Percentiles rank a stretch among this genome's conserved stretches.
phyloP scores from a whole-genome alignment of 2,329 filamentous ascomycete genomes.

The Fusarium robinianum region DNA sequence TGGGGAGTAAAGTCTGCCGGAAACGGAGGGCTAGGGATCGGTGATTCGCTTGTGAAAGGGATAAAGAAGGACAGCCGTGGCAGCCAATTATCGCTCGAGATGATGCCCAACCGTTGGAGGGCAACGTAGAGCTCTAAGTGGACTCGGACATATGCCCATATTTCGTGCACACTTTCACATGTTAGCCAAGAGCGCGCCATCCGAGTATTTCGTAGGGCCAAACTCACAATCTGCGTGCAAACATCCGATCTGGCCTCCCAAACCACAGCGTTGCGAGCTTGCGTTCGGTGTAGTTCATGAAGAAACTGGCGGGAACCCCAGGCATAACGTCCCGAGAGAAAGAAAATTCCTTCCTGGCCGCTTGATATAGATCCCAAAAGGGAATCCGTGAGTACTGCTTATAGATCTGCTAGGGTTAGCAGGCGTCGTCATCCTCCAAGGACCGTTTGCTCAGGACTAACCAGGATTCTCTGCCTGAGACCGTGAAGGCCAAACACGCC shows the following conservation, averaged over 20 bases:
- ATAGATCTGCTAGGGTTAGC: conserved; percentile 51
- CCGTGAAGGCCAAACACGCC: conserved; percentile 58
- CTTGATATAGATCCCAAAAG: conserved; percentile 50
- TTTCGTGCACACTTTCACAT: conserved; percentile 35
- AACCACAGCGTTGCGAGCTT: conserved; percentile 34
- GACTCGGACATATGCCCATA: conserved; percentile 50
- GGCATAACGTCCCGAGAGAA: conserved; percentile 40
- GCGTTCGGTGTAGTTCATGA: conserved; percentile 39
- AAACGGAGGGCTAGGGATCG: conserved; percentile 52
- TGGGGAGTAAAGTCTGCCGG: conserved; percentile 44
- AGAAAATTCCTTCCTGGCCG: conserved; percentile 37
- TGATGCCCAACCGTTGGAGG: conserved; percentile 56
- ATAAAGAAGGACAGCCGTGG: conserved; percentile 57
- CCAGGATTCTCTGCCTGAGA: conserved; percentile 59
- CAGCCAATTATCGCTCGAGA: conserved; percentile 47
- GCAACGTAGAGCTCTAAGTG: conserved; percentile 59
- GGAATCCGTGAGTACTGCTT: conserved; percentile 53
- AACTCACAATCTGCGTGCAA: conserved; percentile 38
- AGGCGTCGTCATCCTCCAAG: background rate
- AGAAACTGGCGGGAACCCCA: conserved; percentile 39
- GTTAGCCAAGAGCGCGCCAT: conserved; percentile 14
- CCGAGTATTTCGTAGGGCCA: background rate
- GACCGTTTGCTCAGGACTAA: conserved; percentile 35
- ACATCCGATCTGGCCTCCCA: conserved; percentile 26
- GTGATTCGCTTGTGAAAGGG: conserved; percentile 57